Conservation (phyloP, 164 flowering plant species). For the Buxus sempervirens region DNA sequence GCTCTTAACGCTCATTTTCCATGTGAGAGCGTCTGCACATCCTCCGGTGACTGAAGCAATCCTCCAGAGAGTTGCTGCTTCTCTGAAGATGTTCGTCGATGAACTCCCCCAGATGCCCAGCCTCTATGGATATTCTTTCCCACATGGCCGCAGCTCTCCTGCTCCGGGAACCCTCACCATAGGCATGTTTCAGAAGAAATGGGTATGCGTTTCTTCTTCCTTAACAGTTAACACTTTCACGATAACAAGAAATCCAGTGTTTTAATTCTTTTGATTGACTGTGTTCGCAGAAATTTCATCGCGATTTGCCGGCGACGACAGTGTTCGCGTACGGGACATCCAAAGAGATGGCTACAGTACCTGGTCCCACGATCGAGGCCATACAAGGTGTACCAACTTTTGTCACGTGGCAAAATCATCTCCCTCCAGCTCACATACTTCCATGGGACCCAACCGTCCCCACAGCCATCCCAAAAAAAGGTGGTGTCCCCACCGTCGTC, state of each 20-base stretch:
- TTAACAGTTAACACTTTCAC: too few species aligned
- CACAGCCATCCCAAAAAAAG: conserved; percentile 29
- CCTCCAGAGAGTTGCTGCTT: conserved; percentile 7
- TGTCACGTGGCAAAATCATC: conserved; percentile 47
- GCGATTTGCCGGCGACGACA: conserved; percentile 38
- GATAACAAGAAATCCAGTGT: too few species aligned
- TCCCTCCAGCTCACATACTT: conserved; percentile 43
- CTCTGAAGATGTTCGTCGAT: conserved; percentile 12
- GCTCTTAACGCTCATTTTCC: background rate
- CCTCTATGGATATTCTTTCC: background rate
- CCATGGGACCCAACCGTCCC: conserved; percentile 56
- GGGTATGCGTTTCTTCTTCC: conserved; percentile 9
- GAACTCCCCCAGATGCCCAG: conserved; percentile 8
- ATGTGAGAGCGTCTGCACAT: too few species aligned
- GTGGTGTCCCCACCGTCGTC: conserved; percentile 46
- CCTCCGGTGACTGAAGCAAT: background rate
- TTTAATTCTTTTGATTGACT: too few species aligned
- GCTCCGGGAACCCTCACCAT: conserved; percentile 2
- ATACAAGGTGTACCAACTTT: conserved; percentile 27
- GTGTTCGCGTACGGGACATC: conserved; percentile 47
- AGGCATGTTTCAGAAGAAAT: conserved; percentile 11
- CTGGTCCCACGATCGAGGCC: conserved; percentile 55
- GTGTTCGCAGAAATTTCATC: conserved; percentile 26
- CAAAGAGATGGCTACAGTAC: conserved; percentile 30
- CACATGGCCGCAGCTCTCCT: background rate